Evolutionary conservation across 176 grass and related monocot genomes (phyloP), one percentile per base, ranked within the genome.

Genomic region (Carex myosuroides): DNA sequence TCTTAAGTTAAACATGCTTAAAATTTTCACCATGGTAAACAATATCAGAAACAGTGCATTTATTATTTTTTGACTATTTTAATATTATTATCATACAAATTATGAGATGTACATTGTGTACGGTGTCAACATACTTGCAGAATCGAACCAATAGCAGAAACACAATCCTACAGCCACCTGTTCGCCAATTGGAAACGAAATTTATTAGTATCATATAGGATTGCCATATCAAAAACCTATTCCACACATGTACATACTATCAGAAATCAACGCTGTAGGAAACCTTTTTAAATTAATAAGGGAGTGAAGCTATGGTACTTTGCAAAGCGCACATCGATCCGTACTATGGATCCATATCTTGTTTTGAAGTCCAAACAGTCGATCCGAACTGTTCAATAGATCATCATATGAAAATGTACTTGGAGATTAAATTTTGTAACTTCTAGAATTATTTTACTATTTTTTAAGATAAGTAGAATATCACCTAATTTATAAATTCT

Each of bases 21-120:
- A 62, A 10, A 62, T 62, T 20, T 37, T 42, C 5, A 56, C 5
- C 30, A 37, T 16, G 32, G 73, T 6, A 55, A 76, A 56, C 16
- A 70, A 8, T 41, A 69, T 62, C 6, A 54, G 72, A 76, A 54
- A 55, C 12, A 18, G 2, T 55, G 22, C 29, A 82, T 46, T 24
- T 26, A 39, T 72, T 81, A 81, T 4, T 22, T 64, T 81, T 41
- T 1, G 3, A 70, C 24, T 71, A 46, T 60, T 62, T 85, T 59
- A 60, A 86, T 86, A 80, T 72, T 84, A 81, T 35, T 75, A 85
- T 90, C 81, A 81, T 81, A 87, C 64, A 84, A 83, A 66, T 87
- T 87, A 87, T 81, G 85, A 90, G 81, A 87, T 80, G 80, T 98
- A 98, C 96, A 79, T 98, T 91, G 42, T 90, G 87, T 98, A 98